Evolutionary conservation across 176 grass and related monocot species (phyloP).

Genomic region (Aegilops sharonensis): DNA sequence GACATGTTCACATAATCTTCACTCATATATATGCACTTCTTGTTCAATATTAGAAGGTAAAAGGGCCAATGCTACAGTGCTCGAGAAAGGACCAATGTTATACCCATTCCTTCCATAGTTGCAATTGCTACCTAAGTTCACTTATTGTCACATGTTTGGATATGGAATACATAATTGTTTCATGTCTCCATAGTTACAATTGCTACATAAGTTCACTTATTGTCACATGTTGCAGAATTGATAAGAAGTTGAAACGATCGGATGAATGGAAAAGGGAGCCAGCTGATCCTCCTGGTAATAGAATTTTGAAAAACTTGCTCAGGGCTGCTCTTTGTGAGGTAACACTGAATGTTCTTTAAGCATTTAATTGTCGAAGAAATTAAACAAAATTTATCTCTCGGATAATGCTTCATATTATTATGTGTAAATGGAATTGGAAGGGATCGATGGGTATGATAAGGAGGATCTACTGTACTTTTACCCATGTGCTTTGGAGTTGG

Average conservation of each 20-base stretch:
- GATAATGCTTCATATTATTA: conserved; percentile 22
- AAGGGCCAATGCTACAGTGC: neutral
- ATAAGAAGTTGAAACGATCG: conserved; percentile 1
- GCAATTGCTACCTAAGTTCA: neutral
- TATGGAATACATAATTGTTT: neutral
- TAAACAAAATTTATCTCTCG: neutral
- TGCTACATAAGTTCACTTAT: conserved; percentile 2
- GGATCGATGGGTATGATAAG: neutral
- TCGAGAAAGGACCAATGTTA: neutral
- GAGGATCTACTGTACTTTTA: conserved; percentile 9
- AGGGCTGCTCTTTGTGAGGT: conserved; percentile 18
- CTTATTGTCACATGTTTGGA: neutral
- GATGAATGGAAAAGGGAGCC: conserved; percentile 23
- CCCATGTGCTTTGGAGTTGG: neutral
- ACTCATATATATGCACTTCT: conserved; percentile 10
- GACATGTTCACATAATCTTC: conserved; percentile 10
- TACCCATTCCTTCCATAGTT: neutral
- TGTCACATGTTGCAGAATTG: conserved; percentile 25
- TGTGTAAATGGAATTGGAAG: neutral
- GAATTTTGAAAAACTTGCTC: neutral
- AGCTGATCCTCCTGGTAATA: neutral
- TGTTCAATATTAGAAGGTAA: neutral
- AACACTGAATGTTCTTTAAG: conserved; percentile 19
- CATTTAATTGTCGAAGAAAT: neutral
- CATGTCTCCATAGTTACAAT: conserved; percentile 15